Percentiles rank a stretch among this genome's conserved stretches.
phyloP scores from a whole-genome alignment of 1,284 basidiomycete genomes.

The Irpex sp. region DNA sequence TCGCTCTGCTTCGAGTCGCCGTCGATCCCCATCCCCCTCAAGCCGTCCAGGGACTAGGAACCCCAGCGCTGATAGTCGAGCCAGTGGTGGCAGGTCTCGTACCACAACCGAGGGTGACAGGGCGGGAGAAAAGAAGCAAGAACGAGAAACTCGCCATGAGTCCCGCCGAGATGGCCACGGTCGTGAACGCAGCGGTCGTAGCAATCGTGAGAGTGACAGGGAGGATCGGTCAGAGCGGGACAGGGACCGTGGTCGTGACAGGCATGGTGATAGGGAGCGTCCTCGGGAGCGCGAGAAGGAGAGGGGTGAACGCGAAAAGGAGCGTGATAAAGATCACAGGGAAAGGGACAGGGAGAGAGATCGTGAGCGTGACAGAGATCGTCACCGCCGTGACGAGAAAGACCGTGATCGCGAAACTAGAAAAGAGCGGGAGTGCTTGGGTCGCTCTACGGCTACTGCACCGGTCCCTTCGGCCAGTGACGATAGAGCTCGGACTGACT shows the following conservation, averaged over 20 bases:
- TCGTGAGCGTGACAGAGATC: conserved; percentile 31
- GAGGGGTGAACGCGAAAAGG: conserved; percentile 22
- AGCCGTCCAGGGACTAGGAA: conserved; percentile 69
- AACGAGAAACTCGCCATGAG: conserved; percentile 44
- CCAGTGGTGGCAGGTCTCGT: conserved; percentile 59
- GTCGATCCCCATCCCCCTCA: conserved; percentile 61
- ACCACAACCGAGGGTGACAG: conserved; percentile 43
- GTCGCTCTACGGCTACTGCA: conserved; percentile 17
- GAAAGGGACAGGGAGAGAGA: conserved; percentile 33
- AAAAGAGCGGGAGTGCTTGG: conserved; percentile 30
- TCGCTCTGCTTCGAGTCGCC: conserved; percentile 50
- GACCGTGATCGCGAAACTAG: conserved; percentile 45
- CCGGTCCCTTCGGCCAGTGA: conserved; percentile 36
- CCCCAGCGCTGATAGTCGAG: conserved; percentile 66
- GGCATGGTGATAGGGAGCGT: conserved; percentile 25
- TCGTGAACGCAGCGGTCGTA: conserved; percentile 26
- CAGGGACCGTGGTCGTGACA: conserved; percentile 40
- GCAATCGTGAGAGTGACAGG: conserved; percentile 30
- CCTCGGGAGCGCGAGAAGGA: conserved; percentile 23
- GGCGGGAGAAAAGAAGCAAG: conserved; percentile 47
- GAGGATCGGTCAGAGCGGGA: conserved; percentile 20
- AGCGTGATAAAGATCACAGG: conserved; percentile 39
- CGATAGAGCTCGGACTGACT: conserved; percentile 53
- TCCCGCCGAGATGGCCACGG: conserved; percentile 30
- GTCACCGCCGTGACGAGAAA: conserved; percentile 41